Conservation (phyloP, 1,284 basidiomycete species). For the Marasmius sp. region DNA sequence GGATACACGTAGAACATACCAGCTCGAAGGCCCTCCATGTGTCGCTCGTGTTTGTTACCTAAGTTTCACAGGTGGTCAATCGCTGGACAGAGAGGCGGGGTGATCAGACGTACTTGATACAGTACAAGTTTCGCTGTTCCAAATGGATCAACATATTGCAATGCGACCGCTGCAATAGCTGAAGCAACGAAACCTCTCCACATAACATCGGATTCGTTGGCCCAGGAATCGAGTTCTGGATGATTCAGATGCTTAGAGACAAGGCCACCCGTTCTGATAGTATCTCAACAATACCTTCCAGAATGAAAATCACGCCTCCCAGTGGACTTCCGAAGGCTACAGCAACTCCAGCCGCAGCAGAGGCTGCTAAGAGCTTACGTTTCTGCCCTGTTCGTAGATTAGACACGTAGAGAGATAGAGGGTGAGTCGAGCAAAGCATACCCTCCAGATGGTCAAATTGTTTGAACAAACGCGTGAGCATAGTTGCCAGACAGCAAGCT, state of each 20-base stretch:
- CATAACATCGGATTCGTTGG: slow-evolving; percentile 69
- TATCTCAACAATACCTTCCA: slow-evolving; percentile 45
- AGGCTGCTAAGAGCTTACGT: slow-evolving; percentile 65
- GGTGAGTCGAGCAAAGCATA: slow-evolving; percentile 18
- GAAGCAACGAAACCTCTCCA: slow-evolving; percentile 78
- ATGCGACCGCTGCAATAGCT: slow-evolving; percentile 65
- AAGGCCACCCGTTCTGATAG: not conserved
- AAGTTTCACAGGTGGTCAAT: not conserved
- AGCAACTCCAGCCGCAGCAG: slow-evolving; percentile 71
- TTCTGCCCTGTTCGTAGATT: slow-evolving; percentile 52
- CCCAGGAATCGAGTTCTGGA: slow-evolving; percentile 66
- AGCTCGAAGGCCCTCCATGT: slow-evolving; percentile 73
- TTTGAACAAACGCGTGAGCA: slow-evolving; percentile 54
- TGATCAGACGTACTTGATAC: slow-evolving; percentile 47
- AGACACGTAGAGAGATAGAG: not conserved
- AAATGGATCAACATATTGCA: slow-evolving; percentile 76
- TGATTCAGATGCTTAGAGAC: not conserved
- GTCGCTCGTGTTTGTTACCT: slow-evolving; percentile 59
- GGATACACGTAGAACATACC: slow-evolving; percentile 32
- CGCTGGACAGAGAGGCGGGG: not conserved
- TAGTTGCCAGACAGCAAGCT: slow-evolving; percentile 65
- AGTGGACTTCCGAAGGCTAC: slow-evolving; percentile 77
- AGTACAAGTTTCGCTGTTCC: slow-evolving; percentile 74
- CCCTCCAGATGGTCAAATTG: slow-evolving; percentile 65
- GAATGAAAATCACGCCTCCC: slow-evolving; percentile 72